A percentile compares a stretch with the other conserved stretches of the same genome.
Conservation (phyloP, 345 rosid genomes). For the Clausena lansium region DNA sequence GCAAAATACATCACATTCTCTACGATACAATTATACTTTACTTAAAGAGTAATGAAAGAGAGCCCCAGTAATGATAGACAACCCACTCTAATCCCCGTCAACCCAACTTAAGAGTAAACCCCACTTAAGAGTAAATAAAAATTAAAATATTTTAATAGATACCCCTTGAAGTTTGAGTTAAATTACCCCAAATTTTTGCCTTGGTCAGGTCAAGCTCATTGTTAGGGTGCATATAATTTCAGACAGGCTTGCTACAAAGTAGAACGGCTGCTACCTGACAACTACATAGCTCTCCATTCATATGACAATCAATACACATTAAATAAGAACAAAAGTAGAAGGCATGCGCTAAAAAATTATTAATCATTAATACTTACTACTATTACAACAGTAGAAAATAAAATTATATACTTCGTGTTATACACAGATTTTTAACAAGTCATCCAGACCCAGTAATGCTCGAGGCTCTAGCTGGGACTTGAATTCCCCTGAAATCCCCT, state of each 20-base stretch:
- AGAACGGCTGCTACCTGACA: neutral
- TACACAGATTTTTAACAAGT: neutral
- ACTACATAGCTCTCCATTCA: neutral
- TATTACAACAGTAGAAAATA: neutral
- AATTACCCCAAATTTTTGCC: too few relatives aligned
- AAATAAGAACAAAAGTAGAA: neutral
- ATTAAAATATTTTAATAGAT: too few relatives aligned
- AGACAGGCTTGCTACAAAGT: neutral
- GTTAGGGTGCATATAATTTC: too few relatives aligned
- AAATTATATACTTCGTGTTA: neutral
- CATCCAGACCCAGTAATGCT: neutral
- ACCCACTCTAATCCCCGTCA: too few relatives aligned
- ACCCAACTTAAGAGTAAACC: too few relatives aligned
- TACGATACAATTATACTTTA: too few relatives aligned
- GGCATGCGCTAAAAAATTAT: neutral
- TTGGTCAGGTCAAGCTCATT: too few relatives aligned
- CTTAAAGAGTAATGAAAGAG: too few relatives aligned
- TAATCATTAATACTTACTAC: neutral
- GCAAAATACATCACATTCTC: too few relatives aligned
- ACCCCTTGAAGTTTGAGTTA: too few relatives aligned
- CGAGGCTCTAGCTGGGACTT: neutral
- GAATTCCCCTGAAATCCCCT: constrained; percentile 24
- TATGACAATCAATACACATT: neutral
- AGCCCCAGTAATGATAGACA: too few relatives aligned
- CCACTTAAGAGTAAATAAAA: too few relatives aligned